Conservation (phyloP, 2,329 filamentous ascomycete species). For the Penicillium sp. region DNA sequence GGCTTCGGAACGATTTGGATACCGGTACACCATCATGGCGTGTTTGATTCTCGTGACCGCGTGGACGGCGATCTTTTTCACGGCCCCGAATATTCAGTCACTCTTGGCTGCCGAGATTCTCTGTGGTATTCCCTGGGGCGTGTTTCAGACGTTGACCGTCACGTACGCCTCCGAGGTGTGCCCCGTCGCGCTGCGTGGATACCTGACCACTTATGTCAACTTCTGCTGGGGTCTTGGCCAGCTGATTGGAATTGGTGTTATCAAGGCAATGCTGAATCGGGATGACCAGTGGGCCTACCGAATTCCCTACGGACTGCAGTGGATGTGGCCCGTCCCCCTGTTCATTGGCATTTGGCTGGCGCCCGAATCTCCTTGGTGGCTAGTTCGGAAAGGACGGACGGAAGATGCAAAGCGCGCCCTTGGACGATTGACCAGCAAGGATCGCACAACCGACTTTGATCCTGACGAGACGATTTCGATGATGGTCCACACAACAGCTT, state of each 20-base stretch:
- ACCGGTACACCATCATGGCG: constrained; percentile 52
- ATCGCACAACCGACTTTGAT: constrained; percentile 67
- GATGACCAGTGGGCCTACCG: constrained; percentile 53
- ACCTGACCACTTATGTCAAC: constrained; percentile 50
- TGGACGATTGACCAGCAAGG: constrained; percentile 46
- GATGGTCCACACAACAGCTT: constrained; percentile 85
- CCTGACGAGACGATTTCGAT: constrained; percentile 83
- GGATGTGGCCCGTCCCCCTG: constrained; percentile 55
- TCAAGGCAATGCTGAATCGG: constrained; percentile 48
- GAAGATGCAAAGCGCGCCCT: constrained; percentile 49
- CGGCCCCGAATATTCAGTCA: constrained; percentile 48
- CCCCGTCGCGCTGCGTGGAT: constrained; percentile 46
- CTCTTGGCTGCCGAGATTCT: constrained; percentile 53
- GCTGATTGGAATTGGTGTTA: constrained; percentile 52
- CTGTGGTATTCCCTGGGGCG: constrained; percentile 53
- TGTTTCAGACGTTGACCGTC: constrained; percentile 51
- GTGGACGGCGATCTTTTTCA: constrained; percentile 54
- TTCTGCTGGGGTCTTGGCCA: constrained; percentile 52
- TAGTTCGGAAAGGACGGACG: constrained; percentile 47
- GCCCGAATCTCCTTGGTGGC: constrained; percentile 54
- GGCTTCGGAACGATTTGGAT: constrained; percentile 53
- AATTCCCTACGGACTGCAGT: constrained; percentile 54
- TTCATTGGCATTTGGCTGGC: constrained; percentile 49
- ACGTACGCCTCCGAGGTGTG: constrained; percentile 51
- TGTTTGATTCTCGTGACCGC: constrained; percentile 48